Base-by-base conservation (phyloP, 2,329 filamentous ascomycete genomes). In the Pestalotiopsis sp. region DNA sequence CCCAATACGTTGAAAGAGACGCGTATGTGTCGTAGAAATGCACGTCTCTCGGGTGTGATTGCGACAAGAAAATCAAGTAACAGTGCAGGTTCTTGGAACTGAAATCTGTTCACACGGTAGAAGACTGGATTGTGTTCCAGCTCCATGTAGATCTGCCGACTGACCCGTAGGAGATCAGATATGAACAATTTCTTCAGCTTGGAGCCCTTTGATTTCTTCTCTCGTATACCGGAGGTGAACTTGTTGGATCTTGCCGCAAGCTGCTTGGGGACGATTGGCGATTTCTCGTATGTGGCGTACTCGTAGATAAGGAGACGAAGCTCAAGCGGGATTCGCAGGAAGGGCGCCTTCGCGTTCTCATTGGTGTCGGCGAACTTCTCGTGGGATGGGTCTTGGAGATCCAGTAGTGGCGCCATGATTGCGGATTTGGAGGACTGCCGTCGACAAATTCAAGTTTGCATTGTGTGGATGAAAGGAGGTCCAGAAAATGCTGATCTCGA, bases 31-130 rank as follows among this genome's bases (percentile, higher is more conserved):
- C 64, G 64, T n/a, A 66, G 25, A 4, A 60, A 41, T 7, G 27
- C 45, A 25, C 64, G 52, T 45, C 64, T 23, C 23, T 41, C 13
- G 3, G 64, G 64, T 2, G 64, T 66, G 23, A 66, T 41, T 2
- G 64, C 52, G 6, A 36, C 45, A 11, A 66, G 64, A 17, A 66
- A 66, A 12, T 12, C 6, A 14, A 59, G 52, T 9, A 60, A 14
- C 6, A 6, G 23, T 17, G 1, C 5, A 12, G 13, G 6, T 14
- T 66, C 14, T 5, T 6, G 7, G 38, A 70, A 68, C 36, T 60
- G 13, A 58, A 70, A 68, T 9, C 36, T 39, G 27, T 70, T 70
- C 11, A 68, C 66, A 17, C 68, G 66, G 58, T 70, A 68, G 58
- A 70, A 70, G 5, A 68, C 66, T 1, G 68, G 68, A 31, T 45